phyloP scores from a whole-genome alignment of 257 asterid genomes.

The Craterostigma plantagineum region DNA sequence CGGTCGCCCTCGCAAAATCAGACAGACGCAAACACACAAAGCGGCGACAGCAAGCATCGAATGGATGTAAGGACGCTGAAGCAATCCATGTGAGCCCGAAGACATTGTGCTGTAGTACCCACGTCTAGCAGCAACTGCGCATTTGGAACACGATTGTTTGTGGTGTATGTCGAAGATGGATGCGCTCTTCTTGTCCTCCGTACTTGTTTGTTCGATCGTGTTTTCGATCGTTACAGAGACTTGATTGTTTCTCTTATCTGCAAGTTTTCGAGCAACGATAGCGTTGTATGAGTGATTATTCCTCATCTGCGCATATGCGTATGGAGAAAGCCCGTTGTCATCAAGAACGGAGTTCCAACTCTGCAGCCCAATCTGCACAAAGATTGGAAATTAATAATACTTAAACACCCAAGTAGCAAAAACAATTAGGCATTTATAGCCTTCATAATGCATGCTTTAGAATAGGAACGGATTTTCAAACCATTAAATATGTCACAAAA shows the following conservation, averaged over 20 bases:
- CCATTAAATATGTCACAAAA: not conserved
- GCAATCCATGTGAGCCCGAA: constrained; percentile 38
- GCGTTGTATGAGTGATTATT: constrained; percentile 45
- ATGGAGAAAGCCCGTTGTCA: constrained; percentile 62
- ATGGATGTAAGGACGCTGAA: constrained; percentile 56
- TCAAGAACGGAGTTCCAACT: constrained; percentile 62
- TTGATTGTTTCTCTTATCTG: constrained; percentile 22
- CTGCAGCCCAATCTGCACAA: constrained; percentile 42
- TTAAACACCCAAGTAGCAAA: too few relatives aligned
- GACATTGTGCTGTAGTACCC: constrained; percentile 19
- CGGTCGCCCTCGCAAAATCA: constrained; percentile 56
- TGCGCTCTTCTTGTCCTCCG: constrained; percentile 9
- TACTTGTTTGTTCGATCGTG: constrained; percentile 19
- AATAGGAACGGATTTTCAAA: not conserved
- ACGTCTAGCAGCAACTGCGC: constrained; percentile 28
- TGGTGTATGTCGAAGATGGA: constrained; percentile 6
- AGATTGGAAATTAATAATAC: too few relatives aligned
- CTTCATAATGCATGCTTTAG: too few relatives aligned
- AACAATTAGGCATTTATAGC: too few relatives aligned
- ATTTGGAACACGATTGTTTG: constrained; percentile 42
- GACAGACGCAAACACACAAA: constrained; percentile 70
- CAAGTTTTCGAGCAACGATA: constrained; percentile 47
- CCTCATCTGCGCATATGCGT: constrained; percentile 57
- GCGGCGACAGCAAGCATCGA: constrained; percentile 76
- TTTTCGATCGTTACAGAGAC: constrained; percentile 29